Conservation (phyloP, 768 basidiomycete species). For the Plicaturopsis crispa region DNA sequence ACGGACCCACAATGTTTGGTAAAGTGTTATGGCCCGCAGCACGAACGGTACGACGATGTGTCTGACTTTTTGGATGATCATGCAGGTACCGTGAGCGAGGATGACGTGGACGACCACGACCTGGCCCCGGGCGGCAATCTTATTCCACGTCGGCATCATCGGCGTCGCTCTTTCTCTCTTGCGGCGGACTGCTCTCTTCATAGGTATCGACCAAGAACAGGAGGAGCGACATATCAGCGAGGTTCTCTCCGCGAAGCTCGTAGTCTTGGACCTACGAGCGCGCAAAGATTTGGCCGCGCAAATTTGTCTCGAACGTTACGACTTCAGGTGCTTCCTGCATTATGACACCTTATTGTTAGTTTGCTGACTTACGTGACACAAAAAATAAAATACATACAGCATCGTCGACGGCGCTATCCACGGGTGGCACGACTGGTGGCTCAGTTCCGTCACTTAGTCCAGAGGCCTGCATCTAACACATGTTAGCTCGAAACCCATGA, state of each 20-base stretch:
- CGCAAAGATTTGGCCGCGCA: conserved; percentile 2
- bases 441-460: too few relatives aligned
- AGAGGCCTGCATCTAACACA: too few relatives aligned
- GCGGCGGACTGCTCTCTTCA: conserved; percentile 10
- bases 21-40: conserved; percentile 23
- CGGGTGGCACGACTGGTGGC: too few relatives aligned
- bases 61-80: conserved; percentile 5
- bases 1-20: conserved; percentile 26
- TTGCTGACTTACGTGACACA: too few relatives aligned
- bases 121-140: conserved; percentile 5
- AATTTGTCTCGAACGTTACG: conserved; percentile 4
- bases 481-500: too few relatives aligned
- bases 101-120: conserved; percentile 13
- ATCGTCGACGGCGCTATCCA: too few relatives aligned
- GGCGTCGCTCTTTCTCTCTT: conserved; percentile 1
- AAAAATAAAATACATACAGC: too few relatives aligned
- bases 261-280: conserved; percentile 21
- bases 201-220: conserved; percentile 25
- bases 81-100: conserved; percentile 12
- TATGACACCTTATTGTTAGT: too few relatives aligned
- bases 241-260: conserved; percentile 10
- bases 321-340: too few relatives aligned
- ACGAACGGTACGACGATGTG: conserved; percentile 13
- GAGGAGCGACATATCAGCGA: conserved; percentile 12
- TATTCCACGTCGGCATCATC: conserved; percentile 2